phyloP scores from a whole-genome alignment of 176 grass and related monocot genomes.

The Avena insularis region DNA sequence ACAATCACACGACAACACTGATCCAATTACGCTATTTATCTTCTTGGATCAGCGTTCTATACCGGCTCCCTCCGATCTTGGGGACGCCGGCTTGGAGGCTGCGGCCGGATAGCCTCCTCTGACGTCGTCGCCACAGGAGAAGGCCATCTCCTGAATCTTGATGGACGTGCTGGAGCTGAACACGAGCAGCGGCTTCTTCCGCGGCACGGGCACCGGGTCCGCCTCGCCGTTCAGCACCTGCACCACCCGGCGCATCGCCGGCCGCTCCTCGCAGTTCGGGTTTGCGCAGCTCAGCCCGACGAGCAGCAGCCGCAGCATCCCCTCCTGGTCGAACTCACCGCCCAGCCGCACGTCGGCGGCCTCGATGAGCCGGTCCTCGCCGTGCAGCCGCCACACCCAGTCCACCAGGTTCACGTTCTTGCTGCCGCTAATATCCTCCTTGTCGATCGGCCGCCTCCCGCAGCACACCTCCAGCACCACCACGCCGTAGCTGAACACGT shows the following conservation, averaged over 20 bases:
- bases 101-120: background rate
- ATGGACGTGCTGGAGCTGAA: conserved; percentile 76
- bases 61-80: conserved; percentile 26
- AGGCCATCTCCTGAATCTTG: conserved; percentile 85
- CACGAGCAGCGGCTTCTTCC: conserved; percentile 84
- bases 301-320: conserved; percentile 77
- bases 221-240: conserved; percentile 87
- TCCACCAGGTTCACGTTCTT: conserved; percentile 85
- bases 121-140: conserved; percentile 63
- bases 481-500: conserved; percentile 95
- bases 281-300: conserved; percentile 91
- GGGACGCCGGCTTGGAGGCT: conserved; percentile 23
- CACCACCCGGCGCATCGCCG: conserved; percentile 82
- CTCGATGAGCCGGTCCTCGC: conserved; percentile 71
- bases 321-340: conserved; percentile 62
- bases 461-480: conserved; percentile 88
- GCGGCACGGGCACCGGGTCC: conserved; percentile 59
- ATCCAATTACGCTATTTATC: background rate
- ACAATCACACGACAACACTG: conserved; percentile 32
- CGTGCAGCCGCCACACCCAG: conserved; percentile 87
- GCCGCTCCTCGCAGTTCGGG: conserved; percentile 81
- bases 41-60: conserved; percentile 36
- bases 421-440: conserved; percentile 55
- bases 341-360: conserved; percentile 65
- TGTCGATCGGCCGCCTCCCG: conserved; percentile 78